Evolutionary conservation across 805 yeast genomes (phyloP), one percentile per base, ranked within the genome.

Genomic region (Teunomyces pallodes): DNA sequence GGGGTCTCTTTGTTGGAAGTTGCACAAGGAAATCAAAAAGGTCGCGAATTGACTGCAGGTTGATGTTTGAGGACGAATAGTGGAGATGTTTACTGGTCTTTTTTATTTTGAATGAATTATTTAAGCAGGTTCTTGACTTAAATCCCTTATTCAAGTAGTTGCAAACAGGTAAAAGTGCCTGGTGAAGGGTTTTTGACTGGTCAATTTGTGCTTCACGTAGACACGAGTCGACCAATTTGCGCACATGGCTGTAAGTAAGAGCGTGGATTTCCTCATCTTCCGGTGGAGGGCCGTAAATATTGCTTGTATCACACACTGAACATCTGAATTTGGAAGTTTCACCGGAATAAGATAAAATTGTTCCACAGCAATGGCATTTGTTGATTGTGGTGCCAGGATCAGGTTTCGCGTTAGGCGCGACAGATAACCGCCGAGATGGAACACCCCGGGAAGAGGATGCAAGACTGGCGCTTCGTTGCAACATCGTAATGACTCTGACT

Each of bases 1-100:
- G 72, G 0, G 92, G 92, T 46, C 80, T 69, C 52, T 75, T 79
- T 0, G 89, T 77, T 0, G 90, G 88, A 3, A 86, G 64, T 16
- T 66, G 64, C 28, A 74, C 54, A 6, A 87, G 48, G 3, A 78
- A 49, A 0, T 62, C 50, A 61, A 81, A 87, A 16, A 77, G 72
- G 17, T 70, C 60, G 1, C 64, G 64, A 4, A 87, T 59, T 24
- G 81, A 82, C 2, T 58, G 58, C 46, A 69, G 71, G 57, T 86
- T 71, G 8, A 88, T 56, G 40, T 80, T 81, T 5, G 81, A 72
- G 14, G 67, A 62, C 2, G 78, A 69, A 55, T 63, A 80, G 58
- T 69, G 76, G 51, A 61, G 65, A 36, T 66, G 60, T 20, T 58
- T 57, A 42, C 60, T 54, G 8, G 48, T 42, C 30, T 47, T 50